Percentiles rank a stretch among this genome's conserved stretches.
These are phyloP conservation scores for Debaryomyces prosopidis DNA, from an alignment of 805 yeast species.

Conservation along the genomic window DNA sequence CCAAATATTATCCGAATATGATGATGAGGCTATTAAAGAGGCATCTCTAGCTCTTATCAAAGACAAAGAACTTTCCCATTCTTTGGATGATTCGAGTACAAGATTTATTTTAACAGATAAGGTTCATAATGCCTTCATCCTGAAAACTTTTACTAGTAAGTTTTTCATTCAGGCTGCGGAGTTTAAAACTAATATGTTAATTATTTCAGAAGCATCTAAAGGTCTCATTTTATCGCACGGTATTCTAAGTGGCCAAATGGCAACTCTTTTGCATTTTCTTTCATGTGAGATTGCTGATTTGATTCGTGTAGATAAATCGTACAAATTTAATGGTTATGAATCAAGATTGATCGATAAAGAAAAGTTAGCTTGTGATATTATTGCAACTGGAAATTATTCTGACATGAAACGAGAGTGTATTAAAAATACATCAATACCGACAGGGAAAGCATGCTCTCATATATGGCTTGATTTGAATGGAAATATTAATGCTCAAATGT, in stretches of 20 bases:
- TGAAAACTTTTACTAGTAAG: slow-evolving; percentile 33
- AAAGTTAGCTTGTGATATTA: slow-evolving; percentile 64
- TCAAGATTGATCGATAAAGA: slow-evolving; percentile 73
- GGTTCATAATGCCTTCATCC: slow-evolving; percentile 39
- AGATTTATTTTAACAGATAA: slow-evolving; percentile 60
- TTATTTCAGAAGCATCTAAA: slow-evolving; percentile 44
- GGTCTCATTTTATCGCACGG: slow-evolving; percentile 58
- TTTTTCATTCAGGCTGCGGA: slow-evolving; percentile 47
- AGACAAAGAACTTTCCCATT: slow-evolving; percentile 56
- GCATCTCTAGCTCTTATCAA: slow-evolving; percentile 54
- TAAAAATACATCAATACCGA: slow-evolving; percentile 48
- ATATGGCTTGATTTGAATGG: slow-evolving; percentile 75
- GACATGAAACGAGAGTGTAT: slow-evolving; percentile 3
- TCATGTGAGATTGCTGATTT: slow-evolving; percentile 43
- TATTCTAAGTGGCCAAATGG: slow-evolving; percentile 63
- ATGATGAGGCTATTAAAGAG: slow-evolving; percentile 46
- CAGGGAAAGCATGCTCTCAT: slow-evolving; percentile 60
- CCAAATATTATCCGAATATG: slow-evolving; percentile 44
- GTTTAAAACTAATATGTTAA: slow-evolving; percentile 45
- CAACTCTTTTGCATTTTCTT: slow-evolving; percentile 57
- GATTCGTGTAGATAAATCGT: slow-evolving; percentile 55
- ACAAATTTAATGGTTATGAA: slow-evolving; percentile 62
- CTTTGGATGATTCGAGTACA: slow-evolving; percentile 38
- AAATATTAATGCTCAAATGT: slow-evolving; percentile 53
- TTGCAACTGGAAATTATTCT: slow-evolving; percentile 27